Conservation (phyloP, 805 yeast genomes). For the Wickerhamomyces silvicola region DNA sequence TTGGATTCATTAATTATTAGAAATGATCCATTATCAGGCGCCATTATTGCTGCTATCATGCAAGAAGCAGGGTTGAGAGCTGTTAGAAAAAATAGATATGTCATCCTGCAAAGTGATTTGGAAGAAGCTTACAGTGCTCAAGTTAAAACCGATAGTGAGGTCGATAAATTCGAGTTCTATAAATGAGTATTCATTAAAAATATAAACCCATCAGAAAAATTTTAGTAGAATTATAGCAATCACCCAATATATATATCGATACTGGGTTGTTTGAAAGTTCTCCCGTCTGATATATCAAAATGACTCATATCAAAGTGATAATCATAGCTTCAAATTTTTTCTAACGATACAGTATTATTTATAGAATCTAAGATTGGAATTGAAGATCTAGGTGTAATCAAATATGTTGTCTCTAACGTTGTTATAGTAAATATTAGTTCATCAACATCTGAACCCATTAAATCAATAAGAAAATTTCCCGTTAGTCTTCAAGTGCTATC, state of each 20-base stretch:
- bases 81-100: conserved; percentile 95
- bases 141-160: conserved; percentile 92
- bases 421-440: conserved; percentile 19
- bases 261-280: conserved; percentile 58
- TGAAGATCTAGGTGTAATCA: conserved; percentile 22
- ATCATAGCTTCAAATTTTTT: conserved; percentile 29
- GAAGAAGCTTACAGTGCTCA: conserved; percentile 98
- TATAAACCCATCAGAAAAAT: too few relatives aligned
- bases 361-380: conserved; percentile 12
- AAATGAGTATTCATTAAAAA: too few relatives aligned
- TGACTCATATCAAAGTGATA: conserved; percentile 72
- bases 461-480: conserved; percentile 31
- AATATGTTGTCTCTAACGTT: conserved; percentile 9
- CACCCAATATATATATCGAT: conserved; percentile 44
- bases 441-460: conserved; percentile 37
- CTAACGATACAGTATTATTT: conserved; percentile 8
- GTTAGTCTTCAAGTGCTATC: not conserved
- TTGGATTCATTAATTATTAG: conserved; percentile 90
- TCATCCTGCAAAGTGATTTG: conserved; percentile 89
- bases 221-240: too few relatives aligned
- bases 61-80: conserved; percentile 99
- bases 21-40: conserved; percentile 96
- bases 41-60: conserved; percentile 97
- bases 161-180: conserved; percentile 96
- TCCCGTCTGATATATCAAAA: conserved; percentile 42